Conservation (phyloP, 176 grass and related monocot species). For the Musa beccarii region DNA sequence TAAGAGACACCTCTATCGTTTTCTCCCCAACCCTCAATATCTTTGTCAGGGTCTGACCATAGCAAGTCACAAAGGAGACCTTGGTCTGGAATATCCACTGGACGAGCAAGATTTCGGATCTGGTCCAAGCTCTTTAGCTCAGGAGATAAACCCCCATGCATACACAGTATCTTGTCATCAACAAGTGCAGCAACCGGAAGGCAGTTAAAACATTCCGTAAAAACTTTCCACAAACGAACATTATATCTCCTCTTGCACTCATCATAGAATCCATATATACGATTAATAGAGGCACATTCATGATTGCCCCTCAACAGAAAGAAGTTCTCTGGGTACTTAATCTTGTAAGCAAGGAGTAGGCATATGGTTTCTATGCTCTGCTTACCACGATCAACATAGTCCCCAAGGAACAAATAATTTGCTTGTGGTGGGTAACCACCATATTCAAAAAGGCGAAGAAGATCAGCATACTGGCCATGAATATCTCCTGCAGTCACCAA, state of each 20-base stretch:
- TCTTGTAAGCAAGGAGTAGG: constrained; percentile 5
- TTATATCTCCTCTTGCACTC: constrained; percentile 16
- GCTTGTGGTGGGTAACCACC: constrained; percentile 7
- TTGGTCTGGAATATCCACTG: constrained; percentile 15
- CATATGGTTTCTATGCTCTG: constrained; percentile 13
- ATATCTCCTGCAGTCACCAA: constrained; percentile 5
- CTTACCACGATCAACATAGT: constrained; percentile 16
- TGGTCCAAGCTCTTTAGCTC: constrained; percentile 10
- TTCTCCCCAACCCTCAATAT: constrained; percentile 11
- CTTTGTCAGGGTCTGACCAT: constrained; percentile 8
- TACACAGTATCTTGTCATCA: constrained; percentile 8
- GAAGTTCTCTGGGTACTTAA: constrained; percentile 10
- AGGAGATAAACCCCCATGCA: constrained; percentile 11
- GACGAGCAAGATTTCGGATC: constrained; percentile 2
- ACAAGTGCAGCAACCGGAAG: constrained; percentile 11
- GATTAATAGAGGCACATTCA: constrained; percentile 9
- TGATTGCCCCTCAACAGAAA: constrained; percentile 6
- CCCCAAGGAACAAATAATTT: constrained; percentile 12
- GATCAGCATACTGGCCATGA: constrained; percentile 10
- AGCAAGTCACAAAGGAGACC: constrained; percentile 11
- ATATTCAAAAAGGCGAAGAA: constrained; percentile 10
- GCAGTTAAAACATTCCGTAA: constrained; percentile 10
- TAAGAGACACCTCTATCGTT: constrained; percentile 11
- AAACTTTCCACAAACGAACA: constrained; percentile 8
- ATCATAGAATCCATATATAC: constrained; percentile 14